Evolutionary conservation across 352 stramenopile genomes (phyloP).

Genomic region (Thraustochytrium sp.): DNA sequence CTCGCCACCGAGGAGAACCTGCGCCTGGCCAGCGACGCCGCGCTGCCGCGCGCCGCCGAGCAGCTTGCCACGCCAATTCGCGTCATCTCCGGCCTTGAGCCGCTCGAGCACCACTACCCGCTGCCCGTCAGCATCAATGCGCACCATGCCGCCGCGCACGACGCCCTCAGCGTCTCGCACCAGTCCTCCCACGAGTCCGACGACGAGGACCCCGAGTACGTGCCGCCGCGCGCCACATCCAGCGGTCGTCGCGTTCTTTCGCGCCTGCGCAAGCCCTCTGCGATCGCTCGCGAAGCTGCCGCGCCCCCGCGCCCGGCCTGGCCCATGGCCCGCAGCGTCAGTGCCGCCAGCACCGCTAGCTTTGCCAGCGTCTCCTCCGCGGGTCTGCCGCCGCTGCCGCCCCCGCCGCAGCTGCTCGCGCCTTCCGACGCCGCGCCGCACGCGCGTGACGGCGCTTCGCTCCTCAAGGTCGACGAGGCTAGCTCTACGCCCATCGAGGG

Average conservation of each 20-base stretch:
- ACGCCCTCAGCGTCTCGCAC: not conserved
- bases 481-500: too few species aligned
- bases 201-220: slow-evolving; percentile 11
- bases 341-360: too few species aligned
- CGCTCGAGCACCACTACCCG: not conserved
- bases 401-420: not conserved
- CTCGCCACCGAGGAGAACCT: slow-evolving; percentile 3
- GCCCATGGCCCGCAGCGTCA: too few species aligned
- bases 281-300: not conserved
- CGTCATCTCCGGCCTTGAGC: not conserved
- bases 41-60: not conserved
- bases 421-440: too few species aligned
- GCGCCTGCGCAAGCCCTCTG: not conserved
- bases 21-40: not conserved
- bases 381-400: too few species aligned
- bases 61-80: not conserved
- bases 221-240: not conserved
- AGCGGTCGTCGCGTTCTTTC: not conserved
- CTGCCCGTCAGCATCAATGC: not conserved
- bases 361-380: not conserved
- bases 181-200: not conserved
- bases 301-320: too few species aligned
- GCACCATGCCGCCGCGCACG: not conserved
- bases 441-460: too few species aligned
- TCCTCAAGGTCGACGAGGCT: too few species aligned